These are phyloP conservation scores for Quillaja saponaria DNA, from an alignment of 306 rosid genomes.

Conservation along the genomic window DNA sequence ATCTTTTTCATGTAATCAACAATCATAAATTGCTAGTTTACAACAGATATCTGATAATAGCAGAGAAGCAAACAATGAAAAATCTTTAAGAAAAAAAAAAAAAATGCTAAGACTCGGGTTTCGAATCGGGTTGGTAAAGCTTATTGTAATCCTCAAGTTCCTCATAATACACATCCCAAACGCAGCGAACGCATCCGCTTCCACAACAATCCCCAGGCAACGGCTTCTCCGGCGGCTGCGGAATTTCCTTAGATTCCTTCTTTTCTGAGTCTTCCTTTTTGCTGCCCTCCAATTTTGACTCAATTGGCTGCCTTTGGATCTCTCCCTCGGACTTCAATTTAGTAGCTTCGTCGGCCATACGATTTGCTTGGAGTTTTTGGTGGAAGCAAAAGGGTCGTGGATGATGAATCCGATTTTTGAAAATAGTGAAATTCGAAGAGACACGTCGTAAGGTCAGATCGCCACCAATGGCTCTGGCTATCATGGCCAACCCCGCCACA, in stretches of 20 bases:
- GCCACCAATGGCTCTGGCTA: background rate
- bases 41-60: no score
- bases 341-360: no score
- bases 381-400: conserved; percentile 24
- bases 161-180: conserved; percentile 86
- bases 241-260: conserved; percentile 16
- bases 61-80: background rate
- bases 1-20: no score
- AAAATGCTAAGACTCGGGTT: conserved; percentile 28
- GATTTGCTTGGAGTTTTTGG: conserved; percentile 25
- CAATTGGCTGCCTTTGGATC: conserved; percentile 37
- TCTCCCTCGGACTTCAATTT: conserved; percentile 29
- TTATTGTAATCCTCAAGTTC: conserved; percentile 77
- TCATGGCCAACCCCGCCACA: conserved; percentile 29
- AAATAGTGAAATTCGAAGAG: conserved; percentile 16
- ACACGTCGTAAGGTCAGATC: conserved; percentile 29
- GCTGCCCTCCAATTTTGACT: conserved; percentile 19
- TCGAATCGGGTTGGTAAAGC: conserved; percentile 39
- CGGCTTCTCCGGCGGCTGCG: conserved; percentile 87
- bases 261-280: no score
- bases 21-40: no score
- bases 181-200: conserved; percentile 90
- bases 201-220: conserved; percentile 88
- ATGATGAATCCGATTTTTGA: conserved; percentile 20
- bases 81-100: no score